Base-by-base conservation (phyloP, 2,329 filamentous ascomycete species). In the Colletotrichum horii region DNA sequence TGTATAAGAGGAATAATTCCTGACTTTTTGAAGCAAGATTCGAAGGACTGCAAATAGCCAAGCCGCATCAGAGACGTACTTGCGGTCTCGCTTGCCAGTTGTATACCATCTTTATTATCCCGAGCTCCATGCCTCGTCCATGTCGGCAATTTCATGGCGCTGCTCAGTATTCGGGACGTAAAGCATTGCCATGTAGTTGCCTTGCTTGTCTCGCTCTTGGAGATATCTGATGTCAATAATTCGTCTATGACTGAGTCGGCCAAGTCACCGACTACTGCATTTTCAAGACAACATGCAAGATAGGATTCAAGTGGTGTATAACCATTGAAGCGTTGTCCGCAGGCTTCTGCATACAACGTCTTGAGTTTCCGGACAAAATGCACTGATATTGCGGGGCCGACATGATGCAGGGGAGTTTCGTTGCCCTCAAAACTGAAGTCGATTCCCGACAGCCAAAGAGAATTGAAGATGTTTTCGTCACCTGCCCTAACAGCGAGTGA, bases 241-340 rank as follows among this genome's bases (percentile, higher is more conserved):
- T 43, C 61, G 6, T 60, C 62, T 1, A 67, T 16, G 19, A 72
- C 7, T 3, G 24, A 36, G 2, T 2, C 7, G 3, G 14, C 3
- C 2, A 32, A 14, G 2, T n/a, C 2, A 1, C 6, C 4, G 0
- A 4, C 12, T 3, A 2, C 9, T 0, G 3, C 4, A 4, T 0
- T 32, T 3, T 22, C 22, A 1, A 67, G 5, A 16, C 30, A 55
- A 32, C 9, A 8, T 4, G 0, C 16, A 2, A 71, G 9, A 11
- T 66, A 71, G 2, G 12, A n/a, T 7, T 30, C 22, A 2, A 71
- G 11, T 19, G 61, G 43, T 2, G 61, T 71, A 12, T 38, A 1
- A 9, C 12, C 7, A 11, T 16, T 5, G 22, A 24, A 2, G 7
- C 14, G n/a, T 12, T 11, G 9, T 2, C 0, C 22, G 2, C 2